These are phyloP conservation scores for Penicillium palitans DNA, from an alignment of 2,329 filamentous ascomycete genomes.

Conservation along the genomic window DNA sequence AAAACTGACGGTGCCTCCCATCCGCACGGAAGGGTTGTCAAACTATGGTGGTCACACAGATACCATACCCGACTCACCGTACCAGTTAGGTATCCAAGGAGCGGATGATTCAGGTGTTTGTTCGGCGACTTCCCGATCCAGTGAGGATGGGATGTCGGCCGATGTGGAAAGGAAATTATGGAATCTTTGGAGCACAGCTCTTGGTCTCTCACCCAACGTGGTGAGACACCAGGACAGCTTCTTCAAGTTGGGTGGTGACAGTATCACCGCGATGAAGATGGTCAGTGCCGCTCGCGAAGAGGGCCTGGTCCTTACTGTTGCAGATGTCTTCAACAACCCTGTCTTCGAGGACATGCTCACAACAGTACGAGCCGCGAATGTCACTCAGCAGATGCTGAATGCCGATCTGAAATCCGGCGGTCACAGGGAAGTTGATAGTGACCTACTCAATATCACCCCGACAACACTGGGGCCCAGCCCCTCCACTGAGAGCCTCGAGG, in stretches of 20 bases:
- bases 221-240: slow-evolving; percentile 44
- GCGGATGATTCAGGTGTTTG: slow-evolving; percentile 27
- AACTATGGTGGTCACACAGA: slow-evolving; percentile 17
- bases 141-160: slow-evolving; percentile 28
- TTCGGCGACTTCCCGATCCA: slow-evolving; percentile 35
- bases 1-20: slow-evolving; percentile 26
- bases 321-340: slow-evolving; percentile 47
- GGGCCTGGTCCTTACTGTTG: slow-evolving; percentile 44
- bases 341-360: slow-evolving; percentile 43
- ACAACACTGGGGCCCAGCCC: slow-evolving; percentile 18
- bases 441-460: slow-evolving; percentile 18
- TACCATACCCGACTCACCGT: slow-evolving; percentile 21
- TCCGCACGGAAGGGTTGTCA: slow-evolving; percentile 17
- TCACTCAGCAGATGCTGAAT: slow-evolving; percentile 26
- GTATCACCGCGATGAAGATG: slow-evolving; percentile 45
- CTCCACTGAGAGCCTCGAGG: slow-evolving; percentile 28
- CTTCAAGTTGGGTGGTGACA: slow-evolving; percentile 45
- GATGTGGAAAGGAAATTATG: slow-evolving; percentile 39
- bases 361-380: slow-evolving; percentile 29
- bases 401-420: slow-evolving; percentile 21
- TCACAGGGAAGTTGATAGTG: slow-evolving; percentile 17
- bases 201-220: slow-evolving; percentile 35
- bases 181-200: slow-evolving; percentile 41
- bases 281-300: slow-evolving; percentile 43
- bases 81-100: slow-evolving; percentile 16